These are phyloP conservation scores for Parastagonospora avenae DNA, from an alignment of 2,329 filamentous ascomycete genomes.

Conservation along the genomic window DNA sequence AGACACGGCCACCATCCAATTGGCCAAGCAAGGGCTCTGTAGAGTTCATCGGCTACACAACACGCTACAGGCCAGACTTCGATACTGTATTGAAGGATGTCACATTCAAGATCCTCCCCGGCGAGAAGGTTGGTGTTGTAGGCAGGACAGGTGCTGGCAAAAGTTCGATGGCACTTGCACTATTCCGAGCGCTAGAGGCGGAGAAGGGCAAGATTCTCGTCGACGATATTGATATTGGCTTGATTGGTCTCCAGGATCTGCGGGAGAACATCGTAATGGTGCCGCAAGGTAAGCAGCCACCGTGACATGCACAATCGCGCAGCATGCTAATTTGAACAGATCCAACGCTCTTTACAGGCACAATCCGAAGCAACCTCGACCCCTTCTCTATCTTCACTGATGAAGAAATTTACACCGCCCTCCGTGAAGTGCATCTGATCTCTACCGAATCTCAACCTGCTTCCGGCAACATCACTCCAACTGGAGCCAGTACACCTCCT, in stretches of 20 bases:
- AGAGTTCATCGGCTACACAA: slow-evolving; percentile 87
- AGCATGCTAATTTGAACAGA: slow-evolving; percentile 55
- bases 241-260: slow-evolving; percentile 90
- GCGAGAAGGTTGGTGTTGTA: slow-evolving; percentile 94
- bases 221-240: slow-evolving; percentile 86
- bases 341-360: slow-evolving; percentile 91
- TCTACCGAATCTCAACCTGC: slow-evolving; percentile 48
- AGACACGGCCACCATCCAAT: slow-evolving; percentile 74
- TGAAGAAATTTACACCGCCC: slow-evolving; percentile 83
- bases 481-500: slow-evolving; percentile 22
- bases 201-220: slow-evolving; percentile 88
- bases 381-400: slow-evolving; percentile 89
- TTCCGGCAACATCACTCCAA: slow-evolving; percentile 31
- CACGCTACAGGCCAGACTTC: slow-evolving; percentile 84
- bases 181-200: slow-evolving; percentile 93
- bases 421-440: slow-evolving; percentile 89
- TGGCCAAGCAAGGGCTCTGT: slow-evolving; percentile 89
- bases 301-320: neutral
- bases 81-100: slow-evolving; percentile 84
- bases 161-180: slow-evolving; percentile 87
- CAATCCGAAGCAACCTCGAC: slow-evolving; percentile 89
- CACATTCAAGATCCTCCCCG: slow-evolving; percentile 81
- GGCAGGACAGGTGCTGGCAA: slow-evolving; percentile 95
- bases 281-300: slow-evolving; percentile 64
- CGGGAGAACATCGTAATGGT: slow-evolving; percentile 96